Evolutionary conservation across 75 land plant genomes (phyloP), one percentile per base, ranked within the genome.

Genomic region (Selaginella moellendorffii): DNA sequence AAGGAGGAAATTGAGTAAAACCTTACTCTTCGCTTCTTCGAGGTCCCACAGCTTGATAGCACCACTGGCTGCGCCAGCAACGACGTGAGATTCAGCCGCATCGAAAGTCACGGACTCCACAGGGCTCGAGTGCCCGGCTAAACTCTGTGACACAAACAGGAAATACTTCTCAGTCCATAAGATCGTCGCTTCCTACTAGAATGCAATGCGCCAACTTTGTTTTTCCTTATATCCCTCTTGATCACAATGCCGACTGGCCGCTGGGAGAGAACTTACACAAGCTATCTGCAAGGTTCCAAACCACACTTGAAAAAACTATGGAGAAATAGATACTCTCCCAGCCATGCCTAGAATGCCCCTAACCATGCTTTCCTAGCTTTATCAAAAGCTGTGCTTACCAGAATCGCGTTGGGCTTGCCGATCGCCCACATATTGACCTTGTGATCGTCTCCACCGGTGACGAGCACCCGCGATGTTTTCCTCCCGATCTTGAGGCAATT

Each of bases 361-460:
- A n/a, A n/a, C n/a, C n/a, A n/a, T n/a, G n/a, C n/a, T n/a, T n/a
- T n/a, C n/a, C n/a, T n/a, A n/a, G n/a, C n/a, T n/a, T n/a, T n/a
- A n/a, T n/a, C n/a, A n/a, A n/a, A n/a, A n/a, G n/a, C n/a, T n/a
- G n/a, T 8, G n/a, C 19, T 8, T 56, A 56, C 59, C 24, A 56
- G 59, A 56, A 56, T 56, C n/a, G 59, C 59, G n/a, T 56, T 56
- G 24, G 59, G 59, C 59, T 56, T 56, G 5, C 59, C 24, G 8
- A 56, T 56, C 5, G 59, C 59, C 59, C 59, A 56, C 59, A 56
- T 56, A 19, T 56, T 56, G 8, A 56, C 59, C n/a, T 56, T 56
- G 59, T 56, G 21, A 56, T 56, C 59, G 25, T 56, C 59, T 24
- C 59, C 59, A 56, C 59, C 24, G 5, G 59, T 56, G 24, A 56